Percentiles rank a stretch among this genome's conserved stretches.
These are phyloP conservation scores for Amaranthus palmeri DNA, from an alignment of 148 eudicot genomes.

Conservation along the genomic window DNA sequence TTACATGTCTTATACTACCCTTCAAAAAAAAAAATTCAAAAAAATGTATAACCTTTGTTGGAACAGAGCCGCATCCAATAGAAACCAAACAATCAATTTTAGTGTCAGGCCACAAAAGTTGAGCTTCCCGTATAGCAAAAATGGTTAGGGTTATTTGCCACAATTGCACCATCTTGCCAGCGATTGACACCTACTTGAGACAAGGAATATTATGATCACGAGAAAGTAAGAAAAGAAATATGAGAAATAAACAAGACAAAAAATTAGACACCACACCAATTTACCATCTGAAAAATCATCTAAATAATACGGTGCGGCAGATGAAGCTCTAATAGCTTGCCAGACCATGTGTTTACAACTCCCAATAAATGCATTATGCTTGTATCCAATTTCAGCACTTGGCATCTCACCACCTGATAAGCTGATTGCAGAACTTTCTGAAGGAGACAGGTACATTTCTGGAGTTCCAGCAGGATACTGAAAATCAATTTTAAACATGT, in stretches of 20 bases:
- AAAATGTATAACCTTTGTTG: constrained; percentile 62
- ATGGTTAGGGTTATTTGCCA: constrained; percentile 98
- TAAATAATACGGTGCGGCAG: constrained; percentile 99
- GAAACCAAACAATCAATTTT: constrained; percentile 92
- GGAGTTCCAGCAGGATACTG: constrained; percentile 98
- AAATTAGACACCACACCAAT: constrained; percentile 11
- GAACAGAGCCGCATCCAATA: constrained; percentile 88
- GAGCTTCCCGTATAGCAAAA: constrained; percentile 95
- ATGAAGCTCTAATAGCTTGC: constrained; percentile 99
- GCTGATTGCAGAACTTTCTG: constrained; percentile 65
- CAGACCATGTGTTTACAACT: constrained; percentile 94
- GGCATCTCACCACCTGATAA: constrained; percentile 52
- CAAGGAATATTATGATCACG: constrained; percentile 11
- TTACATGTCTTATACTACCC: background rate
- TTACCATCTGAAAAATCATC: constrained; percentile 97
- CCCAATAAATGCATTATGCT: constrained; percentile 84
- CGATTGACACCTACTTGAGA: constrained; percentile 56
- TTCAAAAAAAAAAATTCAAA: constrained; percentile 7
- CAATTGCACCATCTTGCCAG: constrained; percentile 99
- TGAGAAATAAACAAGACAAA: background rate
- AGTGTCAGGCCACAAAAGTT: constrained; percentile 95
- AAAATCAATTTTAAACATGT: constrained; percentile 11
- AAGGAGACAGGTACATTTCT: constrained; percentile 64
- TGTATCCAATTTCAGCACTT: constrained; percentile 64
- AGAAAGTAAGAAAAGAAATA: constrained; percentile 3